A percentile compares a stretch with the other conserved stretches of the same genome.
phyloP scores from a whole-genome alignment of 768 basidiomycete genomes.

The Tricholoma sp. region DNA sequence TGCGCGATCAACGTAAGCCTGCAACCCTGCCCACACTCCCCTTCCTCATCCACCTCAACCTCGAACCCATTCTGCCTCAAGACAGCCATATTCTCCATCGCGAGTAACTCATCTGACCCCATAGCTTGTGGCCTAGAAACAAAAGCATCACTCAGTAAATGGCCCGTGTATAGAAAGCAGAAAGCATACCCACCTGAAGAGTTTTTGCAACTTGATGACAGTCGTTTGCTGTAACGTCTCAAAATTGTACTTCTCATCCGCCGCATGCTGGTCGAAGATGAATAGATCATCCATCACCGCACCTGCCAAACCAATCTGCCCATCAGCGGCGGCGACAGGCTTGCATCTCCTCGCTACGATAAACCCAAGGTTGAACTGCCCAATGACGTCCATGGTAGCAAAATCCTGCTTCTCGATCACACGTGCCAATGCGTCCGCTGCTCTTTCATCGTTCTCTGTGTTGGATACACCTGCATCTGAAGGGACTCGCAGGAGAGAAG shows the following conservation, averaged over 20 bases:
- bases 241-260: conserved; percentile 98
- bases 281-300: conserved; percentile 77
- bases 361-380: conserved; percentile 96
- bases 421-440: conserved; percentile 67
- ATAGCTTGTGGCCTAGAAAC: conserved; percentile 63
- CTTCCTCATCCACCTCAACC: conserved; percentile 51
- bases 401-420: conserved; percentile 90
- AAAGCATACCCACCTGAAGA: conserved; percentile 69
- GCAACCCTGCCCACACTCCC: conserved; percentile 25
- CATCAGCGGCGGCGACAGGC: neutral
- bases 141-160: neutral
- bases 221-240: conserved; percentile 92
- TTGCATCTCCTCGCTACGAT: conserved; percentile 72
- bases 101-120: conserved; percentile 84
- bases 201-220: conserved; percentile 76
- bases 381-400: conserved; percentile 72
- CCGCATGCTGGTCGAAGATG: conserved; percentile 95
- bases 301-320: conserved; percentile 6
- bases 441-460: conserved; percentile 44
- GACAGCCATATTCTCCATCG: conserved; percentile 81
- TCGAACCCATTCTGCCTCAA: conserved; percentile 89
- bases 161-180: neutral
- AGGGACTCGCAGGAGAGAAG: conserved; percentile 16
- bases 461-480: conserved; percentile 37
- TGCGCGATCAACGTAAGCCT: conserved; percentile 71